Evolutionary conservation across 1,284 basidiomycete species (phyloP).

Genomic region (Dichomitus squalens): DNA sequence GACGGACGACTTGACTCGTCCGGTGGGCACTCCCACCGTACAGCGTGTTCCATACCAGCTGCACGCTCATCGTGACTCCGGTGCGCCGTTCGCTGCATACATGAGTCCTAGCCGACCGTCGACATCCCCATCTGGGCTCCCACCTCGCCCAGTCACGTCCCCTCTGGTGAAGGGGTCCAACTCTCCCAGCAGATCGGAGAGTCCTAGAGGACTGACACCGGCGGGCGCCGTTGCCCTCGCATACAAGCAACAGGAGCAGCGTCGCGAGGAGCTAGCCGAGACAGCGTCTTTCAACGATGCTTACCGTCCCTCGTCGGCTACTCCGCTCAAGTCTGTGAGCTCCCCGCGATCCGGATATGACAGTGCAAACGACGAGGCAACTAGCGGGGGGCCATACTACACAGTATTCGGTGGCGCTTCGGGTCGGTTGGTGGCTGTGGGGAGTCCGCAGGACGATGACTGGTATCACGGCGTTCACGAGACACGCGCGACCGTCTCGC

Average conservation of each 20-base stretch:
- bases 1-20: conserved; percentile 7
- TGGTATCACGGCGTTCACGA: conserved; percentile 25
- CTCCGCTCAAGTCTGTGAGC: background rate
- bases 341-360: background rate
- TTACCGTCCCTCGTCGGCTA: conserved; percentile 2
- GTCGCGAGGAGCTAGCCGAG: conserved; percentile 34
- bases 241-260: conserved; percentile 55
- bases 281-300: conserved; percentile 28
- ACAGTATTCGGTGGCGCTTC: conserved; percentile 53
- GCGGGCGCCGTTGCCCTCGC: conserved; percentile 58
- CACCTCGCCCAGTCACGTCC: conserved; percentile 9
- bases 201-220: conserved; percentile 47
- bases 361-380: conserved; percentile 25
- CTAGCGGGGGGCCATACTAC: conserved; percentile 45
- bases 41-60: background rate
- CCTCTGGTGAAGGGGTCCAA: conserved; percentile 8
- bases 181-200: conserved; percentile 2
- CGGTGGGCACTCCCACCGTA: background rate
- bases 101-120: background rate
- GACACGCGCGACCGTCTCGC: conserved; percentile 6
- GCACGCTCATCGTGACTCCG: conserved; percentile 1
- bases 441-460: conserved; percentile 41
- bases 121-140: conserved; percentile 1
- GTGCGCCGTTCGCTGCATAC: background rate
- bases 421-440: conserved; percentile 47